Evolutionary conservation across 2,329 filamentous ascomycete species (phyloP), one percentile per base, ranked within the genome.

Genomic region (Colletotrichum ledebouriae): DNA sequence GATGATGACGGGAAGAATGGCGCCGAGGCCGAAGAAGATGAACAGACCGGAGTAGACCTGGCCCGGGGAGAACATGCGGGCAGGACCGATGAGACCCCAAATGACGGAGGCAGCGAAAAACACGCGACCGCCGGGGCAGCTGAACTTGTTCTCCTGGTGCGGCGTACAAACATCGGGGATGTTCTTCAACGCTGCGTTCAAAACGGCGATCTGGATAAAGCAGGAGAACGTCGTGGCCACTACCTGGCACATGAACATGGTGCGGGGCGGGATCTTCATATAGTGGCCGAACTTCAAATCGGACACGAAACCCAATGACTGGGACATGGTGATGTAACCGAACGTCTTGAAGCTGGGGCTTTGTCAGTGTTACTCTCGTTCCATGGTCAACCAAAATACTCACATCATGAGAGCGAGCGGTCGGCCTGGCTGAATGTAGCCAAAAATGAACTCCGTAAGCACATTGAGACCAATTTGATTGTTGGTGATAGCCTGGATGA

Each of bases 401-500:
- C 75, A 92, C 81, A 93, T 84, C 91, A 94, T 94, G 70, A 93
- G 86, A 0, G 89, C 91, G 62, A 94, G 80, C 0, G 92, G 91
- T 6, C 86, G 81, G 2, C 92, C 92, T 0, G 91, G 91, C 70
- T 92, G 90, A 73, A 94, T 91, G 73, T 94, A 94, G 1, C 92
- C 92, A 67, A 89, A 88, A 4, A 94, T 81, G 71, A 93, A 92
- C 78, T 93, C 91, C 1, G 90, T 92, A 70, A 94, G 80, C 29
- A 94, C 90, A 70, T 94, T 94, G 41, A 94, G 81, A 2, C 90
- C 90, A 42, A 93, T 89, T 80, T 92, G 82, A 76, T 90, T 90
- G 74, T 92, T 89, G 4, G 91, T 91, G 4, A 90, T 84, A 42
- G 90, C 91, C 73, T 92, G 86, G 39, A 93, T 87, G 67, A 93